Conservation (phyloP, 2,329 filamentous ascomycete species). For the Fusarium protoensiforme region DNA sequence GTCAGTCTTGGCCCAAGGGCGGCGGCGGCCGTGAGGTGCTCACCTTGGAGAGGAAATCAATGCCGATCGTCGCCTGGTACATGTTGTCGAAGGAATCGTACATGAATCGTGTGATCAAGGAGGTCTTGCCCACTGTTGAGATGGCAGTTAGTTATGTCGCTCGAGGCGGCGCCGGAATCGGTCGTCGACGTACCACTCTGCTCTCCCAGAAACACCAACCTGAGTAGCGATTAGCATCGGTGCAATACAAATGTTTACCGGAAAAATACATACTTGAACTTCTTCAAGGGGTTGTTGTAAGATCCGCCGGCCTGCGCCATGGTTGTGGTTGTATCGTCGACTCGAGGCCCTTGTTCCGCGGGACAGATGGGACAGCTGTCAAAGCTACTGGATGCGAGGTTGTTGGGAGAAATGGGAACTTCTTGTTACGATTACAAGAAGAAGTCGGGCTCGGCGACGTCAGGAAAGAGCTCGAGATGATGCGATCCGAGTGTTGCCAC, state of each 20-base stretch:
- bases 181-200: constrained; percentile 83
- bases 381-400: constrained; percentile 29
- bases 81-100: constrained; percentile 99
- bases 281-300: constrained; percentile 99
- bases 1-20: constrained; percentile 29
- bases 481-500: constrained; percentile 30
- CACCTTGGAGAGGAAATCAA: constrained; percentile 98
- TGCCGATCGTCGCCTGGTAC: constrained; percentile 99
- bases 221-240: constrained; percentile 53
- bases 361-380: constrained; percentile 41
- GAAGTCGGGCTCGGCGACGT: not conserved
- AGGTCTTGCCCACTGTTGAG: constrained; percentile 91
- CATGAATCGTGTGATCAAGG: constrained; percentile 99
- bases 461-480: constrained; percentile 7
- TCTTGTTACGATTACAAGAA: constrained; percentile 4
- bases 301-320: constrained; percentile 88
- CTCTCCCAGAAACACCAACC: constrained; percentile 96
- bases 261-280: constrained; percentile 84
- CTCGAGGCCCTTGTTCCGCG: constrained; percentile 15
- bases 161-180: constrained; percentile 29
- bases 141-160: constrained; percentile 40
- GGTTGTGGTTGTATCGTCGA: constrained; percentile 48
- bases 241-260: not conserved
- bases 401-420: constrained; percentile 11
- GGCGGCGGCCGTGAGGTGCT: not conserved